These are phyloP conservation scores for Solanum hybrid DNA, from an alignment of 305 asterid species.

Conservation along the genomic window DNA sequence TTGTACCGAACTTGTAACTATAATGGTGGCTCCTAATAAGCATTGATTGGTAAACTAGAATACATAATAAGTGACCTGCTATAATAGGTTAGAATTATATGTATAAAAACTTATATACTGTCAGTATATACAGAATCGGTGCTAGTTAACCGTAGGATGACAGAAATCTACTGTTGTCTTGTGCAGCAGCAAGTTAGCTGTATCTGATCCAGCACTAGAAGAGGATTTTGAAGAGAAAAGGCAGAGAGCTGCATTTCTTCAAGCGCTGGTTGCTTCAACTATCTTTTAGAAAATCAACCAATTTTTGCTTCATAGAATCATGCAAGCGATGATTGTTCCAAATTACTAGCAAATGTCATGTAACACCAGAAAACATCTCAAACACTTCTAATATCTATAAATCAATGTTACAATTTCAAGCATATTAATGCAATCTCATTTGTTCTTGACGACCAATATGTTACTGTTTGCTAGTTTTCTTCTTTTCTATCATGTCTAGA, in stretches of 20 bases:
- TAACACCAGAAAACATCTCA: background rate
- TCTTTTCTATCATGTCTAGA: background rate
- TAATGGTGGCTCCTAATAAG: background rate
- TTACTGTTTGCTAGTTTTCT: background rate
- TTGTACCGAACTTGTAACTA: background rate
- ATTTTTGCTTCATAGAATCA: background rate
- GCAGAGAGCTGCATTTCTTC: slow-evolving; percentile 44
- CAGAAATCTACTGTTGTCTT: background rate
- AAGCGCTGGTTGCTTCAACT: slow-evolving; percentile 52
- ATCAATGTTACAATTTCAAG: background rate
- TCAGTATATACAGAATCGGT: background rate
- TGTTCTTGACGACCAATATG: background rate
- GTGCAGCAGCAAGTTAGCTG: slow-evolving; percentile 26
- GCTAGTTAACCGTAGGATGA: background rate
- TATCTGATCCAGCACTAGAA: slow-evolving; percentile 24
- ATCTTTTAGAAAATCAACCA: slow-evolving; percentile 24
- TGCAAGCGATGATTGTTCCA: background rate
- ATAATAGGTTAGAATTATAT: background rate
- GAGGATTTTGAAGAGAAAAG: slow-evolving; percentile 36
- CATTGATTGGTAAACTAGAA: background rate
- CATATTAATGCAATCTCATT: background rate
- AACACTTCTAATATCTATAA: background rate
- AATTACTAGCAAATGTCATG: background rate
- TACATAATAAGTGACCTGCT: background rate
- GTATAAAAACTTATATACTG: background rate